Conservation (phyloP, 2,329 filamentous ascomycete species). For the Sclerotinia subarctica region DNA sequence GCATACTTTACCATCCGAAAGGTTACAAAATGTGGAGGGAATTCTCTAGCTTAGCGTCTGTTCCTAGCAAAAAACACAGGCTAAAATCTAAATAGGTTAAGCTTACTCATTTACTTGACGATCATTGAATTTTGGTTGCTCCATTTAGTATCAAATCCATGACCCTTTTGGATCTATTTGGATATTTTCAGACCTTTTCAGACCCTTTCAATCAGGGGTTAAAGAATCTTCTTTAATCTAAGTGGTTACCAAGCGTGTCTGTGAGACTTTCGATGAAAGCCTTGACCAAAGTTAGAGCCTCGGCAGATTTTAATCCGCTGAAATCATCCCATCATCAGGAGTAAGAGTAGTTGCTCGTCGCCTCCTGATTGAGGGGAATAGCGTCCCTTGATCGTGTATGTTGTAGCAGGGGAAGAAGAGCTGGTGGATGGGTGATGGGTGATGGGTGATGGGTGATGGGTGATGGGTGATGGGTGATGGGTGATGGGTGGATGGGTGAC, state of each 20-base stretch:
- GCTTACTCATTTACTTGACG: background rate
- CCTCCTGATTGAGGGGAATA: background rate
- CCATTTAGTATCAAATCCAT: background rate
- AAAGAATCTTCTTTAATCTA: background rate
- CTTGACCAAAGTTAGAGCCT: background rate
- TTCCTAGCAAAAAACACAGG: background rate
- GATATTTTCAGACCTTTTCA: background rate
- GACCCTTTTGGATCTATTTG: background rate
- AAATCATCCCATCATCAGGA: slow-evolving; percentile 7
- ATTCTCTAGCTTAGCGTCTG: background rate
- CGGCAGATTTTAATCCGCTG: background rate
- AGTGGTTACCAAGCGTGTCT: background rate
- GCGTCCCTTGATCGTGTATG: background rate
- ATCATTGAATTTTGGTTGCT: background rate
- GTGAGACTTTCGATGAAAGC: background rate
- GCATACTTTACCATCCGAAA: background rate
- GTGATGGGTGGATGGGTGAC: too few species aligned
- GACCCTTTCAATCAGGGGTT: background rate
- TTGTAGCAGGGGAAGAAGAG: background rate
- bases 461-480: too few species aligned
- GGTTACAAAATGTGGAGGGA: background rate
- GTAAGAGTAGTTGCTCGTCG: background rate
- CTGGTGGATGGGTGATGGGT: background rate
- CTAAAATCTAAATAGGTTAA: background rate
- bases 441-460: too few species aligned